Evolutionary conservation across 257 asterid genomes (phyloP).

Genomic region (Ocimum tenuiflorum): DNA sequence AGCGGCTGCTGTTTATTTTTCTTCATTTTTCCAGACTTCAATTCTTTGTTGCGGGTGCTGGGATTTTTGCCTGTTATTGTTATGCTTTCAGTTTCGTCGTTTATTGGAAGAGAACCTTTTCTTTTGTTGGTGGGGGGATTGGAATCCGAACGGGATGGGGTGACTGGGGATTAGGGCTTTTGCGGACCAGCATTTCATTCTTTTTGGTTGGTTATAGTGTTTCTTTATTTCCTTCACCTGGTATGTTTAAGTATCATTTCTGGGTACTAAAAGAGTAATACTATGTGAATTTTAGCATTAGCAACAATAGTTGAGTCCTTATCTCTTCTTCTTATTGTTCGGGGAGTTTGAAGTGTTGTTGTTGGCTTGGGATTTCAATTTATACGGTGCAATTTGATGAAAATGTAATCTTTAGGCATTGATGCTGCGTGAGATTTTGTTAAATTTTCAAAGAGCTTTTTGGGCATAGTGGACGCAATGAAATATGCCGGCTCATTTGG

Average conservation of each 20-base stretch:
- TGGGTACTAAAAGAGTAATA: background rate
- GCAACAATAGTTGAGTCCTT: background rate
- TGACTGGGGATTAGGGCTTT: constrained; percentile 35
- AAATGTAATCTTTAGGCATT: background rate
- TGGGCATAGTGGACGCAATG: background rate
- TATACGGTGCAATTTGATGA: constrained; percentile 5
- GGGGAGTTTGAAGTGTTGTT: background rate
- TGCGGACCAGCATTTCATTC: constrained; percentile 22
- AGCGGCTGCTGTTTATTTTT: background rate
- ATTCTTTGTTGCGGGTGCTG: constrained; percentile 12
- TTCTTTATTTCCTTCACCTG: background rate
- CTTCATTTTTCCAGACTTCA: background rate
- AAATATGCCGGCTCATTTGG: background rate
- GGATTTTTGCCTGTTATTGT: background rate
- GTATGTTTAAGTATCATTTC: background rate
- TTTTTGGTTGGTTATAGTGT: constrained; percentile 10
- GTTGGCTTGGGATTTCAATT: background rate
- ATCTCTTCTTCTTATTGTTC: background rate
- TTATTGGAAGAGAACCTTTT: background rate
- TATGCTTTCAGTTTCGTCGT: background rate
- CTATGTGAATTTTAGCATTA: background rate
- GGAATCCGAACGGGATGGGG: constrained; percentile 21
- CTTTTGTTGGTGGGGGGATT: background rate
- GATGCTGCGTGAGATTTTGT: background rate
- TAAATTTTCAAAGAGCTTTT: background rate